These are phyloP conservation scores for Termitomyces sp. DNA, from an alignment of 768 basidiomycete genomes.

Conservation along the genomic window DNA sequence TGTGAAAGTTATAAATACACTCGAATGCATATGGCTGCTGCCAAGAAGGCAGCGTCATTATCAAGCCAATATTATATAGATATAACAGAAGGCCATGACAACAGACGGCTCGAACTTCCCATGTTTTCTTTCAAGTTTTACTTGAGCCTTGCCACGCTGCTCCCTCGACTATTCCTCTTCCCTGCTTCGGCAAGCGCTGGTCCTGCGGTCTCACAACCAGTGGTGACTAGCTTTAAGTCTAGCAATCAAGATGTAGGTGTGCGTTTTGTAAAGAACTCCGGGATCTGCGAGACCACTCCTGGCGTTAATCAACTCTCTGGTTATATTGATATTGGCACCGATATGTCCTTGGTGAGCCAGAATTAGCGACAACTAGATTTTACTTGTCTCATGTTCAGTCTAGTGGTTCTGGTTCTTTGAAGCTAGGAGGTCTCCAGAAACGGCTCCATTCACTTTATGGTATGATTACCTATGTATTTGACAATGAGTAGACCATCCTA, in stretches of 20 bases:
- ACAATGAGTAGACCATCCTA: not conserved
- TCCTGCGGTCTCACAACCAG: constrained; percentile 32
- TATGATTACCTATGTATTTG: constrained; percentile 12
- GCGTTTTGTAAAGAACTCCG: constrained; percentile 54
- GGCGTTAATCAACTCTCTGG: constrained; percentile 57
- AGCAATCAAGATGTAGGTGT: constrained; percentile 24
- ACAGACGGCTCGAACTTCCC: not conserved
- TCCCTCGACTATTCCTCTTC: not conserved
- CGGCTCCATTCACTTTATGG: constrained; percentile 66
- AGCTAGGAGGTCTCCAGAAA: constrained; percentile 51
- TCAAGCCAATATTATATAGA: not conserved
- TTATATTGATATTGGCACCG: constrained; percentile 51
- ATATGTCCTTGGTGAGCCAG: constrained; percentile 51
- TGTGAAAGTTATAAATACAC: not conserved
- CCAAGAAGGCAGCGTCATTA: not conserved
- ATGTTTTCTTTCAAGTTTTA: not conserved
- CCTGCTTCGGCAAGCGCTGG: not conserved
- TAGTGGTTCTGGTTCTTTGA: constrained; percentile 79
- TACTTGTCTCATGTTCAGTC: not conserved
- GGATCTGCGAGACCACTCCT: constrained; percentile 62
- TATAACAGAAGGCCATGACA: not conserved
- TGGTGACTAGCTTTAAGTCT: constrained; percentile 16
- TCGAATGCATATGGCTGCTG: not conserved
- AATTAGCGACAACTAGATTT: not conserved
- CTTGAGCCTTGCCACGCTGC: not conserved